phyloP scores from a whole-genome alignment of 129 eudicot genomes.

The Flaveria brownii region DNA sequence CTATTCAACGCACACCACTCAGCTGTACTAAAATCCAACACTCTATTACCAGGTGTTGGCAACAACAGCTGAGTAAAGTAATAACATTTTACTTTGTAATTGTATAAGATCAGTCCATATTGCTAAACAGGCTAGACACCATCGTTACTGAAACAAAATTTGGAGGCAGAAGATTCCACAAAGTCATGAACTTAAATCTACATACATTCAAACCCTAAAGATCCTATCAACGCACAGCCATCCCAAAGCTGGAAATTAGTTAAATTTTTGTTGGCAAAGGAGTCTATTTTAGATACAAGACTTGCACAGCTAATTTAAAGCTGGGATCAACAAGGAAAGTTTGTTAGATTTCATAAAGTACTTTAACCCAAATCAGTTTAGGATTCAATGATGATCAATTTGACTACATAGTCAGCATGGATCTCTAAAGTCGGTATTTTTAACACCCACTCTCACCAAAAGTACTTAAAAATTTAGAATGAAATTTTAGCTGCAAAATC shows the following conservation, averaged over 20 bases:
- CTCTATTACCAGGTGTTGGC: background rate
- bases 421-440: background rate
- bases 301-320: background rate
- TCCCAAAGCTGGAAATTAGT: background rate
- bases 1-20: background rate
- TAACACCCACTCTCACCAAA: too few relatives aligned
- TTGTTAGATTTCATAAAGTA: background rate
- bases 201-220: too few relatives aligned
- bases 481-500: too few relatives aligned
- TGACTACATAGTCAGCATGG: background rate
- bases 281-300: background rate
- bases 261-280: background rate
- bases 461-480: background rate
- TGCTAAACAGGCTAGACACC: background rate
- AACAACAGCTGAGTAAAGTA: background rate
- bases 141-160: too few relatives aligned
- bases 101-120: background rate
- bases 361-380: background rate
- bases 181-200: too few relatives aligned
- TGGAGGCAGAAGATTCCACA: too few relatives aligned
- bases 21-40: background rate
- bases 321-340: background rate
- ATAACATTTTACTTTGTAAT: background rate
- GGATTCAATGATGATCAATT: slow-evolving; percentile 14
- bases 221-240: too few relatives aligned